These are phyloP conservation scores for Alternaria tenuissima DNA, from an alignment of 2,329 filamentous ascomycete genomes.

Conservation along the genomic window DNA sequence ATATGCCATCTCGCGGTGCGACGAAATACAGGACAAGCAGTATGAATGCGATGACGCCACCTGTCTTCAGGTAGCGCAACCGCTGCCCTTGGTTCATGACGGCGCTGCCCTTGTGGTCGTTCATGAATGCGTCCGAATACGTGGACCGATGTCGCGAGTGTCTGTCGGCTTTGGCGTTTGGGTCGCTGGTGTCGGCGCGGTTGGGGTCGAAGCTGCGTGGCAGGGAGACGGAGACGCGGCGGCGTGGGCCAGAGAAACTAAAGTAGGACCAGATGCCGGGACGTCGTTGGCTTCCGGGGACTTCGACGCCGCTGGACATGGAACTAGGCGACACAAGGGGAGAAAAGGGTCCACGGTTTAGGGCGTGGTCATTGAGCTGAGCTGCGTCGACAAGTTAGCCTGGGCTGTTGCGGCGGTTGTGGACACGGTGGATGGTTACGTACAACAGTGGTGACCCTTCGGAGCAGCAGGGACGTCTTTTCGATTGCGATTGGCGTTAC, in stretches of 20 bases:
- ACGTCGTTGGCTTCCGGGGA: slow-evolving; percentile 53
- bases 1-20: slow-evolving; percentile 52
- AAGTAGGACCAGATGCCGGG: slow-evolving; percentile 63
- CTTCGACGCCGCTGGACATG: slow-evolving; percentile 65
- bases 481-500: slow-evolving; percentile 25
- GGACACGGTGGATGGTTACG: slow-evolving; percentile 10
- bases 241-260: slow-evolving; percentile 60
- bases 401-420: slow-evolving; percentile 15
- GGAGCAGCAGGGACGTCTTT: neutral
- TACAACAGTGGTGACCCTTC: slow-evolving; percentile 21
- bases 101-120: slow-evolving; percentile 55
- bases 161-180: slow-evolving; percentile 58
- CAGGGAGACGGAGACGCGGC: slow-evolving; percentile 61
- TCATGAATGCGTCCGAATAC: slow-evolving; percentile 52
- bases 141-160: slow-evolving; percentile 49
- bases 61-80: slow-evolving; percentile 68
- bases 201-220: slow-evolving; percentile 51
- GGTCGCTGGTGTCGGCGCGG: slow-evolving; percentile 49
- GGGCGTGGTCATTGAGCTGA: slow-evolving; percentile 31
- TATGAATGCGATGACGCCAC: slow-evolving; percentile 66
- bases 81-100: slow-evolving; percentile 71
- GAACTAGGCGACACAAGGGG: slow-evolving; percentile 37
- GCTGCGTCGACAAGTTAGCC: slow-evolving; percentile 24
- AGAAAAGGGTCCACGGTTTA: slow-evolving; percentile 31
- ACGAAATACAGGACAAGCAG: slow-evolving; percentile 66